Percentiles rank a stretch among this genome's conserved stretches.
phyloP scores from a whole-genome alignment of 352 stramenopile species.

The Phytophthora cactorum region DNA sequence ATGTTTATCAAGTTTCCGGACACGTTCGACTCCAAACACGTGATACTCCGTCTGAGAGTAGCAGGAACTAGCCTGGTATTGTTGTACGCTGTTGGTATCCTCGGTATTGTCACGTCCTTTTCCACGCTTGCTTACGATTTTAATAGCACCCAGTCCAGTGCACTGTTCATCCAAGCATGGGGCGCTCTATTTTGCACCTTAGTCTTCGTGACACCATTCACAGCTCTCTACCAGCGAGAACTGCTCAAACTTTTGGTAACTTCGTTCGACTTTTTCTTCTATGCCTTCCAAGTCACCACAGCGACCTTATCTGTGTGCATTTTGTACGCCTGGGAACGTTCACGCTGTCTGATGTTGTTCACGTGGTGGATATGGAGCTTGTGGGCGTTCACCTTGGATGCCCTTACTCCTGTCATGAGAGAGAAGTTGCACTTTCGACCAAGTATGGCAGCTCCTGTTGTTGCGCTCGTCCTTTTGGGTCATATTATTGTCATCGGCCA shows the following conservation, averaged over 20 bases:
- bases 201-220: conserved; percentile 19
- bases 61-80: neutral
- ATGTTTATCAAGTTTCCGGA: conserved; percentile 20
- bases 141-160: neutral
- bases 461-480: neutral
- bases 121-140: conserved; percentile 4
- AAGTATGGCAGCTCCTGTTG: neutral
- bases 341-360: neutral
- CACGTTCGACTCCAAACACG: conserved; percentile 16
- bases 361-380: conserved; percentile 1
- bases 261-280: conserved; percentile 55
- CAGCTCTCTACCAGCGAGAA: conserved; percentile 33
- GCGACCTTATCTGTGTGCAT: conserved; percentile 15
- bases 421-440: neutral
- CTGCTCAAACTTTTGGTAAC: conserved; percentile 34
- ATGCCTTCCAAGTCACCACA: conserved; percentile 30
- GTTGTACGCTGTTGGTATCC: conserved; percentile 11
- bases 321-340: neutral
- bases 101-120: conserved; percentile 19
- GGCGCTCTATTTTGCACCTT: conserved; percentile 9
- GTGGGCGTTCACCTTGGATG: neutral
- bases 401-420: neutral
- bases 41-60: conserved; percentile 12
- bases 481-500: neutral
- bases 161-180: neutral